Conservation (phyloP, 1,139 yeast genomes). For the Sugiyamaella novakii region DNA sequence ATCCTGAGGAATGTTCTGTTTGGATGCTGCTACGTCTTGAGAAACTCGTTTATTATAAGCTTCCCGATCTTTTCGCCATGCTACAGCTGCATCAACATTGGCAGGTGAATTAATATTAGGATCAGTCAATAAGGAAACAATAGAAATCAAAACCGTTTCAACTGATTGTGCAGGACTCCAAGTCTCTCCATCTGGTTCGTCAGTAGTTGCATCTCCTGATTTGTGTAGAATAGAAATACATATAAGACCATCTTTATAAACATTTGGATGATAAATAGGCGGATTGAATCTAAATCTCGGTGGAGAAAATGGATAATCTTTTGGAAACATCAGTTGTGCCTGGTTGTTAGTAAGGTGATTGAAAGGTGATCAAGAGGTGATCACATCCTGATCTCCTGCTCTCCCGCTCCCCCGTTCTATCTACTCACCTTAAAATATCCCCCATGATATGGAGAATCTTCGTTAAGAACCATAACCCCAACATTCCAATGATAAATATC, state of each 20-base stretch:
- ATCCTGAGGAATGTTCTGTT: constrained; percentile 81
- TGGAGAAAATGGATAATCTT: constrained; percentile 87
- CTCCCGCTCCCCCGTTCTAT: neutral
- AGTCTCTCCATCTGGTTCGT: constrained; percentile 80
- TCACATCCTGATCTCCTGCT: neutral
- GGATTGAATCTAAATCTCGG: constrained; percentile 95
- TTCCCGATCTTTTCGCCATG: constrained; percentile 81
- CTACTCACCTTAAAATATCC: constrained; percentile 71
- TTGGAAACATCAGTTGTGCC: constrained; percentile 92
- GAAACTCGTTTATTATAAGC: constrained; percentile 77
- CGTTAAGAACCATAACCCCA: constrained; percentile 88
- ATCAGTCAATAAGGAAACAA: constrained; percentile 86
- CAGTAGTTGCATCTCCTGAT: constrained; percentile 84
- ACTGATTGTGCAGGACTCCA: constrained; percentile 98
- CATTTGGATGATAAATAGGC: constrained; percentile 92
- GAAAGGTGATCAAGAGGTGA: constrained; percentile 5
- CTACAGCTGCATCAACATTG: constrained; percentile 93
- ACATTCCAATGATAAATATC: constrained; percentile 91
- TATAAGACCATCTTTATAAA: constrained; percentile 87
- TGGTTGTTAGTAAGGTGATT: constrained; percentile 18
- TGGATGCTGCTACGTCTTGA: constrained; percentile 81
- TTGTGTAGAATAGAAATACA: constrained; percentile 92
- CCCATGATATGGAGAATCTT: constrained; percentile 89
- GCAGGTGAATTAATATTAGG: constrained; percentile 95
- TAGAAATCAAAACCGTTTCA: constrained; percentile 85